These are phyloP conservation scores for Volutella citrinella DNA, from an alignment of 2,329 filamentous ascomycete genomes.

Conservation along the genomic window DNA sequence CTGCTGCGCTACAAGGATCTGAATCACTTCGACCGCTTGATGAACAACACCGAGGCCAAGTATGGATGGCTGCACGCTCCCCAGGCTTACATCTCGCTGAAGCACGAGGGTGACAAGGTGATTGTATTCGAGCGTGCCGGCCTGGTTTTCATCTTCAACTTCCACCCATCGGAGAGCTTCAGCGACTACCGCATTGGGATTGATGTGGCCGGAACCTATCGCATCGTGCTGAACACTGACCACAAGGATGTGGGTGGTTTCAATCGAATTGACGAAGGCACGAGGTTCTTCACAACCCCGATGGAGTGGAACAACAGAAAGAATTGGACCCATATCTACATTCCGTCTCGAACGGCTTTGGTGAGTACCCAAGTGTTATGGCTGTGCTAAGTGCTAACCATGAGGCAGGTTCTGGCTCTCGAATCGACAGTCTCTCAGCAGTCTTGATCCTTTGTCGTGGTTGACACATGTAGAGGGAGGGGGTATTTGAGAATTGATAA, in stretches of 20 bases:
- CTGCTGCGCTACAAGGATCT: slow-evolving; percentile 87
- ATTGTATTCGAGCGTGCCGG: slow-evolving; percentile 93
- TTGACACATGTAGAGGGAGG: background rate
- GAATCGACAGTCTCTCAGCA: slow-evolving; percentile 29
- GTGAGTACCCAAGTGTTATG: too few species aligned
- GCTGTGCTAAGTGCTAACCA: too few species aligned
- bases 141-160: slow-evolving; percentile 93
- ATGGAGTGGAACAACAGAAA: slow-evolving; percentile 85
- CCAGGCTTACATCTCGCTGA: slow-evolving; percentile 90
- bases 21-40: slow-evolving; percentile 88
- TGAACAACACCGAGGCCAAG: slow-evolving; percentile 84
- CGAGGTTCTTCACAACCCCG: slow-evolving; percentile 87
- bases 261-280: slow-evolving; percentile 72
- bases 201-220: slow-evolving; percentile 80
- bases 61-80: slow-evolving; percentile 85
- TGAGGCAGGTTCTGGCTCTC: slow-evolving; percentile 52
- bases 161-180: slow-evolving; percentile 81
- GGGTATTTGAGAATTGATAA: too few species aligned
- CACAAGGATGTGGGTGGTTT: slow-evolving; percentile 74
- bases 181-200: slow-evolving; percentile 91
- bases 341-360: slow-evolving; percentile 78
- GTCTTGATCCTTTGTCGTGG: slow-evolving; percentile 5
- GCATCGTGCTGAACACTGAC: slow-evolving; percentile 81
- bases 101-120: slow-evolving; percentile 91
- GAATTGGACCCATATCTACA: slow-evolving; percentile 92